Percentiles rank a stretch among this genome's conserved stretches.
phyloP scores from a whole-genome alignment of 2,329 filamentous ascomycete genomes.

The Epichloe glyceriae region DNA sequence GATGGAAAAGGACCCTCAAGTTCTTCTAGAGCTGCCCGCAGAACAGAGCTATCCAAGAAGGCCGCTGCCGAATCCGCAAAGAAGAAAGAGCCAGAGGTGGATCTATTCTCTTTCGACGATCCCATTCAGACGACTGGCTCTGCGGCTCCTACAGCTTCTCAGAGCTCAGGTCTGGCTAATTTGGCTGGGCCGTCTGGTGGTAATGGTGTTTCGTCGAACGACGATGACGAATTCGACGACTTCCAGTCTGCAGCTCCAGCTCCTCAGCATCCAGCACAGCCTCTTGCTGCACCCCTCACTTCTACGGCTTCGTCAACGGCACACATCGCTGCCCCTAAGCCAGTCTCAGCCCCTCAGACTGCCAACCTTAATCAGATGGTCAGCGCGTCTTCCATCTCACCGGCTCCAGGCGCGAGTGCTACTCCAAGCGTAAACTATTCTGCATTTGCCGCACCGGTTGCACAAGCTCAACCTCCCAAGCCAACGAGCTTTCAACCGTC shows the following conservation, averaged over 20 bases:
- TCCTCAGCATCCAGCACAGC: constrained; percentile 31
- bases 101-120: constrained; percentile 89
- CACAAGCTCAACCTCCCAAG: constrained; percentile 35
- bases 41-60: constrained; percentile 26
- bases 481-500: constrained; percentile 58
- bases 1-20: constrained; percentile 54
- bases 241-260: constrained; percentile 77
- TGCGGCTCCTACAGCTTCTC: constrained; percentile 31
- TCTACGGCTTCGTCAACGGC: constrained; percentile 41
- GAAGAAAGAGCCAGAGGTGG: constrained; percentile 76
- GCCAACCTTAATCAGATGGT: constrained; percentile 70
- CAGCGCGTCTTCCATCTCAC: constrained; percentile 68
- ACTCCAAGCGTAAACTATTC: constrained; percentile 51
- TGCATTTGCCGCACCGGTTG: constrained; percentile 34
- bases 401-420: constrained; percentile 45
- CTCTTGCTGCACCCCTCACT: constrained; percentile 34
- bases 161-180: constrained; percentile 32
- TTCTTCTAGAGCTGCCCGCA: constrained; percentile 30
- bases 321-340: constrained; percentile 71
- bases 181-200: constrained; percentile 19
- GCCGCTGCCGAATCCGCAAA: constrained; percentile 52
- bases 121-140: constrained; percentile 39
- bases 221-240: constrained; percentile 92
- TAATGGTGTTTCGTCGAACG: constrained; percentile 25
- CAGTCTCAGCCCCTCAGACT: constrained; percentile 70